Conservation (phyloP, 176 grass and related monocot genomes). For the Miscanthus lutarioriparius region DNA sequence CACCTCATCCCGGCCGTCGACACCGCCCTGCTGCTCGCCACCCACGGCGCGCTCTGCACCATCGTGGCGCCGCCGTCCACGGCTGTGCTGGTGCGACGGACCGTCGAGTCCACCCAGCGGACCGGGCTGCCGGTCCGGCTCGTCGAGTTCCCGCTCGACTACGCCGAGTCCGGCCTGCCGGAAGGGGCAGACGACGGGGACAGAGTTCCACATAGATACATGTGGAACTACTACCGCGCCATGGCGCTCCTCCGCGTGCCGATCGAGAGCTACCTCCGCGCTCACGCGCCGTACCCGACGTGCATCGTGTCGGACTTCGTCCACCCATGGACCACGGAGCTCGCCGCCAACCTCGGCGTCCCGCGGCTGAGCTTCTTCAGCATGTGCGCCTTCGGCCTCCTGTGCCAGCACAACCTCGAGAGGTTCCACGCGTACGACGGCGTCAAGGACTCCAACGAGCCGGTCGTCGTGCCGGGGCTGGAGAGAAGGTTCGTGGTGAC, state of each 20-base stretch:
- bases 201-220: neutral
- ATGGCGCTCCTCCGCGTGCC: slow-evolving; percentile 29
- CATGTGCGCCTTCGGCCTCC: slow-evolving; percentile 57
- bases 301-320: slow-evolving; percentile 64
- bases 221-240: neutral
- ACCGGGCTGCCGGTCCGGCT: slow-evolving; percentile 18
- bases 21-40: slow-evolving; percentile 44
- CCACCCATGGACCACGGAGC: slow-evolving; percentile 54
- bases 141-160: slow-evolving; percentile 41
- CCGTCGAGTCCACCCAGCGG: neutral
- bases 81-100: neutral
- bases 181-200: slow-evolving; percentile 23
- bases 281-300: slow-evolving; percentile 32
- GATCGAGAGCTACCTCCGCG: slow-evolving; percentile 39
- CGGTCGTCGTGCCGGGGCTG: too few species aligned
- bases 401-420: slow-evolving; percentile 50
- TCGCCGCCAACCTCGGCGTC: slow-evolving; percentile 45
- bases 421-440: slow-evolving; percentile 36
- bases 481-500: slow-evolving; percentile 48
- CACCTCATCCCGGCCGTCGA: slow-evolving; percentile 63
- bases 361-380: slow-evolving; percentile 53
- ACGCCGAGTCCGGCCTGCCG: slow-evolving; percentile 1
- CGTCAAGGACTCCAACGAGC: slow-evolving; percentile 3
- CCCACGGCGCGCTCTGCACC: slow-evolving; percentile 40
- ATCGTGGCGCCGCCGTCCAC: too few species aligned